Evolutionary conservation across 176 grass and related monocot species (phyloP), one percentile per base, ranked within the genome.

Genomic region (Oryza meyeriana): DNA sequence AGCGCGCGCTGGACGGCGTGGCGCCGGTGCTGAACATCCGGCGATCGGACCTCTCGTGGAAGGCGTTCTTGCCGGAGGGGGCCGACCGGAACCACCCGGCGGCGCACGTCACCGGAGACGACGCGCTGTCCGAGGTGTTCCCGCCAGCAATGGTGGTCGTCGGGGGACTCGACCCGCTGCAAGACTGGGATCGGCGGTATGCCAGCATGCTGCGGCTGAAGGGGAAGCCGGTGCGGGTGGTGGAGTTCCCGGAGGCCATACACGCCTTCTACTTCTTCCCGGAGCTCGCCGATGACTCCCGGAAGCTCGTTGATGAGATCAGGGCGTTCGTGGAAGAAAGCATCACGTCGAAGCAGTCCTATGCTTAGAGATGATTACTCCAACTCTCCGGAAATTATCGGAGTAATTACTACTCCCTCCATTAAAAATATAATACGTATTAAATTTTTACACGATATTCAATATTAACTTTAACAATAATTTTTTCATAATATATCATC

Each of bases 201-300:
- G 44, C 31, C 28, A 83, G 66, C 40, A 35, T 52, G 63, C 71
- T 90, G 25, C 74, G 67, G 8, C 42, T 25, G 3, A 57, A 65
- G 31, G 76, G 81, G 29, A 72, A 39, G 39, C 5, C 48, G 12
- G 84, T 78, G 66, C 35, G 31, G 59, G 27, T 90, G 14, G 24
- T 71, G 31, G 78, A 81, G 78, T 86, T 83, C 76, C 73, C 76
- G 3, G 81, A 83, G 9, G 77, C 83, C 4, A 57, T 93, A 27
- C 88, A 93, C 42, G 67, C 44, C 76, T 93, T 93, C 85, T 90
- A 88, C 69, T 4, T 87, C 17, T 90, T 87, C 87, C 66, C 91
- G 0, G 11, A 76, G 59, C 69, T 84, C 61, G 48, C 58, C 22
- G 81, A 85, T 22, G 59, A 45, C 12, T 14, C 13, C 39, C 39